Percentiles rank a stretch among this genome's conserved stretches.
Conservation (phyloP, 139 green algal species). For the Chlamydomonas sp. region DNA sequence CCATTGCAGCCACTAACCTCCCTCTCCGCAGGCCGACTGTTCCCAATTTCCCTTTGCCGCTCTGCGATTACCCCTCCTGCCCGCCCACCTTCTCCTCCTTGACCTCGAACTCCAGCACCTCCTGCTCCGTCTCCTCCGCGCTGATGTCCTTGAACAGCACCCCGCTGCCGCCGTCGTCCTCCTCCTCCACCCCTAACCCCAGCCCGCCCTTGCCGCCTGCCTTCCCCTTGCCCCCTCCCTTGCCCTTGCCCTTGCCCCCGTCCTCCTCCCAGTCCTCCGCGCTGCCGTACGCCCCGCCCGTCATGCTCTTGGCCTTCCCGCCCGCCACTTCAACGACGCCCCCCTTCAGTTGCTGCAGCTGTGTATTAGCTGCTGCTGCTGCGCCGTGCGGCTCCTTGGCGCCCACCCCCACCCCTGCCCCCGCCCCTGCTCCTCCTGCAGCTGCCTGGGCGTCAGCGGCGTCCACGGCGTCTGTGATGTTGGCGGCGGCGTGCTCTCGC, state of each 20-base stretch:
- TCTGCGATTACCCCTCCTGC: not conserved
- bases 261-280: not conserved
- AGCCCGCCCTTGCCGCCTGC: not conserved
- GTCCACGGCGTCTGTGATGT: slow-evolving; percentile 48
- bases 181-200: not conserved
- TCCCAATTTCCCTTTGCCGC: not conserved
- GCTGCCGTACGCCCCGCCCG: not conserved
- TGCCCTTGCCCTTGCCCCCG: not conserved
- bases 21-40: not conserved
- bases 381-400: too few species aligned
- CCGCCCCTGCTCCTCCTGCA: not conserved
- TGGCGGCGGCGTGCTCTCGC: slow-evolving; percentile 56
- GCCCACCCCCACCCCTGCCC: not conserved
- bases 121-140: slow-evolving; percentile 44
- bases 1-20: too few species aligned
- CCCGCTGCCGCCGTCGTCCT: slow-evolving; percentile 3
- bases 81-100: slow-evolving; percentile 61
- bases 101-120: slow-evolving; percentile 81
- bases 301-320: not conserved
- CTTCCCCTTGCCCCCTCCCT: not conserved
- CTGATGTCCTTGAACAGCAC: slow-evolving; percentile 34
- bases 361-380: too few species aligned
- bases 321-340: not conserved
- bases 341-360: not conserved
- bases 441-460: not conserved